phyloP scores from a whole-genome alignment of 140 eudicot genomes.

The Cichorium intybus region DNA sequence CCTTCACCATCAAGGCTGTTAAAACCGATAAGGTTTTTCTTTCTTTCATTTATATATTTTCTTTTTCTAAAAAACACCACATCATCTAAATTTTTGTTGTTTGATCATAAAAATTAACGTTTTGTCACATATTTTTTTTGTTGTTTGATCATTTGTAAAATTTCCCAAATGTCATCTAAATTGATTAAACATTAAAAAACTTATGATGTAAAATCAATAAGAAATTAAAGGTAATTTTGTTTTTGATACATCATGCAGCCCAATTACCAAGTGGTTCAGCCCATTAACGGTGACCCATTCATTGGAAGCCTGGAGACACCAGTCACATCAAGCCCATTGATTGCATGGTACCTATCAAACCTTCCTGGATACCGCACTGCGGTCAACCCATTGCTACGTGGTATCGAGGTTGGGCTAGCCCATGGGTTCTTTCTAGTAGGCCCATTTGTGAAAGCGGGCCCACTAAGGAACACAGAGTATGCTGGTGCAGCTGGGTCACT shows the following conservation, averaged over 20 bases:
- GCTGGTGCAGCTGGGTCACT: conserved; percentile 95
- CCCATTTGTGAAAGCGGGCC: conserved; percentile 92
- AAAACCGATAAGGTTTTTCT: conserved; percentile 61
- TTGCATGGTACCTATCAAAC: conserved; percentile 99
- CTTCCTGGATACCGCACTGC: conserved; percentile 98
- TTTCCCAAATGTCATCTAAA: neutral
- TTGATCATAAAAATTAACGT: too few species aligned
- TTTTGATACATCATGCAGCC: conserved; percentile 48
- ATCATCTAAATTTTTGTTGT: too few species aligned
- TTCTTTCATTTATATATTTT: neutral
- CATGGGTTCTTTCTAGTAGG: conserved; percentile 94
- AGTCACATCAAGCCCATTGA: conserved; percentile 91
- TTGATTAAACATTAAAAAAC: too few species aligned
- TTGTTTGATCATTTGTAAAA: neutral
- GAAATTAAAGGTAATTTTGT: neutral
- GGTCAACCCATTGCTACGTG: conserved; percentile 89
- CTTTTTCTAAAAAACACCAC: too few species aligned
- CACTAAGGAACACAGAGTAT: conserved; percentile 79
- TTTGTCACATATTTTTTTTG: too few species aligned
- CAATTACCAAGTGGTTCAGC: conserved; percentile 91
- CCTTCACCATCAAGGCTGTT: conserved; percentile 52
- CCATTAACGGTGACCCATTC: conserved; percentile 97
- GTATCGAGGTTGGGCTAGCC: conserved; percentile 91
- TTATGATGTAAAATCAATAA: too few species aligned
- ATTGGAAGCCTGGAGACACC: conserved; percentile 99